Percentiles rank a stretch among this genome's conserved stretches.
Evolutionary conservation across 2,329 filamentous ascomycete species (phyloP).

Genomic region (Aspergillus ochraceoroseus): DNA sequence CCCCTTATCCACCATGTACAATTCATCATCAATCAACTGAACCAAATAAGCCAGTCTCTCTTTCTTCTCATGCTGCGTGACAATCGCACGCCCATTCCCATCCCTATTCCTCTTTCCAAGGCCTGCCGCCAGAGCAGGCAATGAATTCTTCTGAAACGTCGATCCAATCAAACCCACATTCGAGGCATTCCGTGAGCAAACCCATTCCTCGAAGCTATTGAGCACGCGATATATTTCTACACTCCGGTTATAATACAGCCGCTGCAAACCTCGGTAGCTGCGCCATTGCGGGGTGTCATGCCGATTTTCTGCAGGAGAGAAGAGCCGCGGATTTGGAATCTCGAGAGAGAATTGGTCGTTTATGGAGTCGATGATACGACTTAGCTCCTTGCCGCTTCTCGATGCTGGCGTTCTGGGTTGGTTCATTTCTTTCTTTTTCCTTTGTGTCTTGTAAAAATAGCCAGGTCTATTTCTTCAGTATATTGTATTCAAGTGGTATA

Average conservation of each 20-base stretch:
- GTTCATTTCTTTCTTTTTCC: constrained; percentile 53
- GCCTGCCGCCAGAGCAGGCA: background rate
- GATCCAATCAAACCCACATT: constrained; percentile 23
- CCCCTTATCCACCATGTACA: constrained; percentile 28
- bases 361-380: constrained; percentile 29
- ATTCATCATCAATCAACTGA: constrained; percentile 31
- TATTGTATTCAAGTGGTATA: too few relatives aligned
- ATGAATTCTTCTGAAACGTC: constrained; percentile 12
- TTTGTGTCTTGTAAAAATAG: constrained; percentile 37
- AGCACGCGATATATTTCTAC: constrained; percentile 25
- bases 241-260: constrained; percentile 29
- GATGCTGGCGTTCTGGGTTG: constrained; percentile 24
- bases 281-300: constrained; percentile 22
- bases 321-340: constrained; percentile 26
- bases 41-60: constrained; percentile 28
- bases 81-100: background rate
- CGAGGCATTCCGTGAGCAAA: constrained; percentile 25
- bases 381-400: constrained; percentile 23
- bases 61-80: constrained; percentile 23
- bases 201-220: constrained; percentile 33
- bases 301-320: constrained; percentile 18
- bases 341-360: constrained; percentile 35
- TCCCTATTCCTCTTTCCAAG: too few relatives aligned
- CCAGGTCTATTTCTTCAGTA: too few relatives aligned
- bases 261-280: constrained; percentile 28